Base-by-base conservation (phyloP, 805 yeast genomes). In the Spathaspora hagerdaliae region DNA sequence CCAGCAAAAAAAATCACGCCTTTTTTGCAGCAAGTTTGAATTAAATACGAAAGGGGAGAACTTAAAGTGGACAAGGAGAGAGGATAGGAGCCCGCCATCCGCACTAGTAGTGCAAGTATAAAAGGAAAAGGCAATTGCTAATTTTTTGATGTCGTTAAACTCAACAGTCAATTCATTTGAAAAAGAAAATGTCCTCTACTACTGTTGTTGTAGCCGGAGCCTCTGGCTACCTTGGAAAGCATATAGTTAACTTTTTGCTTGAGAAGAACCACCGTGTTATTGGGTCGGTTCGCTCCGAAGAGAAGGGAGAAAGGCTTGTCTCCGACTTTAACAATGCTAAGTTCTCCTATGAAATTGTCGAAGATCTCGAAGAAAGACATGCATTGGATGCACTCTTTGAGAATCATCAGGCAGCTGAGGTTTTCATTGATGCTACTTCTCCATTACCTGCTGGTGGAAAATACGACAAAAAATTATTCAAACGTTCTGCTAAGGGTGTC, bases 351-450 rank as follows among this genome's bases (percentile, higher is more conserved):
- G 79, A 65, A 36, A 52, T 79, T 24, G 77, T 80, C 19, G 53
- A 61, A 3, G 83, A 78, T 48, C 68, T 79, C 39, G 67, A 67
- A 6, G 58, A 61, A 9, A 64, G 56, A n/a, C 66, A 66, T 7
- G 78, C 80, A 0, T 77, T 77, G 47, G 75, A 73, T 44, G 59
- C 56, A 6, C 71, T 73, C 0, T 65, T 80, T 51, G 58, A 70
- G 52, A 66, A 64, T 27, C 71, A 74, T 47, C 74, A 75, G 31
- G 82, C 78, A 35, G 71, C 79, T 46, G 64, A 67, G 9, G 77
- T 73, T 35, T 81, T 82, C 40, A 51, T 81, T 33, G 86, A 82
- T 60, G 72, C 82, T 7, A 86, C 87, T 3, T 74, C 83, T 13
- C 85, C 87, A 7, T 75, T 75, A 55, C 63, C 70, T 13, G 73